Evolutionary conservation across 2,329 filamentous ascomycete genomes (phyloP), one percentile per base, ranked within the genome.

Genomic region (Talaromyces pinophilus): DNA sequence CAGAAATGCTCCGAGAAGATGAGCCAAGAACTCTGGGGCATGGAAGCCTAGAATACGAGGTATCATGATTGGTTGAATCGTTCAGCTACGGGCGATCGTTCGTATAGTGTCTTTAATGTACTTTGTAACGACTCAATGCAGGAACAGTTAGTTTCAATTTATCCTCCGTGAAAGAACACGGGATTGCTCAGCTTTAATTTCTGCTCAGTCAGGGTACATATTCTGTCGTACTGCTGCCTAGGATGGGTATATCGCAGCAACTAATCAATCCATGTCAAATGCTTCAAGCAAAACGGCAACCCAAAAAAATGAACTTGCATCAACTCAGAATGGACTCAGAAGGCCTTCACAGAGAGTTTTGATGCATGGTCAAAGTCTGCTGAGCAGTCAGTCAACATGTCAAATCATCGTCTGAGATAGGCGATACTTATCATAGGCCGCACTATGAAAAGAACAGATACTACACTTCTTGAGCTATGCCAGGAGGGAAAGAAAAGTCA

Each of bases 21-120:
- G 35, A 42, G 5, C 44, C n/a, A 13, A 54, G 48, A 28, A 54
- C 15, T 1, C 48, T 54, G 48, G 15, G 25, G 28, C 30, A 35
- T 55, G 52, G 52, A 35, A 55, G 52, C 52, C 52, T 55, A 55
- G 52, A 10, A 55, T 55, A 55, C 30, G 30, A 22, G 28, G 17
- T 33, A 55, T 35, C 30, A n/a, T 19, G 52, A 38, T 55, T 55
- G 52, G 52, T 4, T 17, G n/a, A 19, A 13, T 13, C n/a, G n/a
- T 19, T 55, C 50, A 55, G 52, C 52, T 19, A 25, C 5, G 15
- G 30, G 4, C 13, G 17, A 22, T 55, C 30, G 28, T 30, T 19
- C 13, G 52, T n/a, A 19, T 11, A 13, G 25, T 13, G 30, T 55
- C 25, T 55, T 35, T 19, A 13, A 35, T n/a, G 3, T n/a, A n/a